Base-by-base conservation (phyloP, 352 stramenopile genomes). In the Phytophthora cryptogea region DNA sequence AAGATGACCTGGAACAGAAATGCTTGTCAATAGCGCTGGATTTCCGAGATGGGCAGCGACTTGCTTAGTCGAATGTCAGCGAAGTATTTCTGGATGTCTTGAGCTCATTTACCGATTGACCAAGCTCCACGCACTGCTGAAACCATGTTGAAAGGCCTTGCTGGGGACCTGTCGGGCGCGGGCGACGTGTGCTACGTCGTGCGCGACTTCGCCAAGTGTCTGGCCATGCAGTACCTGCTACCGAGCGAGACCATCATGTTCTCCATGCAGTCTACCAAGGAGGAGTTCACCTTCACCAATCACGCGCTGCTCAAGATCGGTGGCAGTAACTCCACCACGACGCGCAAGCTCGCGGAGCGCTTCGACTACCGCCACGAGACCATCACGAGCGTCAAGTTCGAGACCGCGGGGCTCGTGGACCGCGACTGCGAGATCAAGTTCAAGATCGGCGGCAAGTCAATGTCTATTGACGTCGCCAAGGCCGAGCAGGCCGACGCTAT, bases 241-340 rank as follows among this genome's bases (percentile, higher is more conserved):
- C 80, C 77, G 0, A 17, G 32, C 11, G 73, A 87, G 59, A 54
- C 39, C 30, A 71, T 89, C 35, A 63, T 77, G 30, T 88, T 89
- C 47, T 72, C 70, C 5, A 52, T 89, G 31, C 65, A 76, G 54
- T 83, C 80, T n/a, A 56, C 66, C 2, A 83, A 86, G 44, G 77
- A 88, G 46, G 80, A 87, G 60, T 88, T 83, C 36, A 64, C 70
- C 14, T 84, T 89, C 66, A 87, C 79, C 20, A 89, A 82, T 74
- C 57, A 84, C 40, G 79, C 79, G 36, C 23, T 89, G 53, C 57
- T 89, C 44, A 70, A 67, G 33, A 54, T 72, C 23, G 26, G 20
- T 4, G 77, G 72, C 20, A 66, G 66, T 36, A 85, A 59, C 43
- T 73, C 80, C 8, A 85, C 59, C 4, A 88, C 80, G 0, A 88